Base-by-base conservation (phyloP, 768 basidiomycete genomes). In the Vararia minispora region DNA sequence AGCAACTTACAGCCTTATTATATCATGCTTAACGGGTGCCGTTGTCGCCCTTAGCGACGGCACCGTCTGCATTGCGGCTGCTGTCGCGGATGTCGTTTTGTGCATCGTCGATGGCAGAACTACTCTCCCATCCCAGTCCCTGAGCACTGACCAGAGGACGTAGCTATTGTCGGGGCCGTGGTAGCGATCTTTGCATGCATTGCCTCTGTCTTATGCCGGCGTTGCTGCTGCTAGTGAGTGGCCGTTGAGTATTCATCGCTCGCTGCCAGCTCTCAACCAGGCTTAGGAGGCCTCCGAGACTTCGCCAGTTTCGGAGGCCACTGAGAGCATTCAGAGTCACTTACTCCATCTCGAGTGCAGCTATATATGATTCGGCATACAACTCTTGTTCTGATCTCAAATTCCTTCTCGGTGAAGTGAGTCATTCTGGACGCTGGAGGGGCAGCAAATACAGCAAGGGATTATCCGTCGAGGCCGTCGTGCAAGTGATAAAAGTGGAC, bases 51-150 rank as follows among this genome's bases (percentile, higher is more conserved):
- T 71, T 24, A 68, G 63, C 5, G 68, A 56, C 13, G 50, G 53
- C 9, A 52, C 72, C 31, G 64, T 68, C 54, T 48, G 52, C 12
- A 52, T 69, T 33, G 47, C 70, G 5, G 50, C 45, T 11, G 37
- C 50, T 16, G 62, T 72, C 26, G 65, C 61, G 9, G 64, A 60
- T 3, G 68, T 65, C 35, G 26, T 72, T 18, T 67, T 68, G 50
- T 69, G 69, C 38, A 63, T 72, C 14, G 55, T 74, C 29, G 62
- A 52, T 29, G 60, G 71, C 69, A n/a, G 40, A 33, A 36, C 23
- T 13, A 12, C 13, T 8, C 6, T 21, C 10, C 25, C 21, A 17
- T 4, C 25, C 20, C 5, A 10, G 28, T 26, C 20, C 14, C 23
- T 32, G 22, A n/a, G n/a, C 33, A 38, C 26, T 46, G 34, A 35